Conservation (phyloP, 177 flowering plant species). For the Vitis hybrid region DNA sequence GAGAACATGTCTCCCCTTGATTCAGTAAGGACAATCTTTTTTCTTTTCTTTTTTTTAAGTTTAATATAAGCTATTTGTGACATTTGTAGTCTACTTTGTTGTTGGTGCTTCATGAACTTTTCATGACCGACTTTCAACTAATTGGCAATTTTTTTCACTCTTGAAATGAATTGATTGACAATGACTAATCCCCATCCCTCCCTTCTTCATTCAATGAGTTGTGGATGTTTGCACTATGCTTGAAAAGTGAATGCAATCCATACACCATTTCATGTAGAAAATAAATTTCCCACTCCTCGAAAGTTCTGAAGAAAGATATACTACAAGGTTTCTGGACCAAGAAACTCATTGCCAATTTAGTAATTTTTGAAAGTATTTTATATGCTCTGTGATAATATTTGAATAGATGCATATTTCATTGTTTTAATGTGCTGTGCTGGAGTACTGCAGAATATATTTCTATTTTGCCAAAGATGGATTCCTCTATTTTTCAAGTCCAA, state of each 20-base stretch:
- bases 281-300: background rate
- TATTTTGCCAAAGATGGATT: too few species aligned
- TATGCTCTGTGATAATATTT: too few species aligned
- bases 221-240: background rate
- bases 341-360: background rate
- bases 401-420: too few species aligned
- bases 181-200: background rate
- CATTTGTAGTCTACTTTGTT: background rate
- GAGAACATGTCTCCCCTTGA: constrained; percentile 69
- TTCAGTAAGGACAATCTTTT: constrained; percentile 37
- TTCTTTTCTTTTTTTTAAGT: background rate
- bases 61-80: background rate
- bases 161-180: constrained; percentile 1
- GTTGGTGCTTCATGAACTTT: background rate
- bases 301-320: background rate
- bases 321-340: background rate
- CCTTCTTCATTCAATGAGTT: background rate
- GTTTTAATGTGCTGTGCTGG: background rate
- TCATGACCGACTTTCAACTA: background rate
- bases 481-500: too few species aligned
- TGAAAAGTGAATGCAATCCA: background rate
- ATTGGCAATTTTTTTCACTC: background rate
- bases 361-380: too few species aligned
- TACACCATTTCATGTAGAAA: background rate
- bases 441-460: background rate